Conservation (phyloP, 169 alveolate genomes). For the Plasmodium gallinaceum region DNA sequence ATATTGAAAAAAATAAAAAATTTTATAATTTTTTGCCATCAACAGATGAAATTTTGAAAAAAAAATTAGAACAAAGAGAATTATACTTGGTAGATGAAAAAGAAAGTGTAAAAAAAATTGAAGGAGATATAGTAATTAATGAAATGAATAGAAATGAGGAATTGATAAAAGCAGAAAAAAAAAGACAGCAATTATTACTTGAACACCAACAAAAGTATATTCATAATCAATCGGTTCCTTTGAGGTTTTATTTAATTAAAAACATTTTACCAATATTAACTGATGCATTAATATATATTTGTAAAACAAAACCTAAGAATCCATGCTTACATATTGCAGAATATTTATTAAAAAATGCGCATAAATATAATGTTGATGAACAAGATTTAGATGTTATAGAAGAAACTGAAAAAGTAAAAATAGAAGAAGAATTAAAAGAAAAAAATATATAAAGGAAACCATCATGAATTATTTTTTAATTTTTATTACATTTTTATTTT, state of each 20-base stretch:
- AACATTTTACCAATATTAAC: slow-evolving; percentile 62
- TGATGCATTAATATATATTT: slow-evolving; percentile 62
- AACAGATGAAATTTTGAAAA: slow-evolving; percentile 27
- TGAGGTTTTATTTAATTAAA: slow-evolving; percentile 56
- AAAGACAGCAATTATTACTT: slow-evolving; percentile 55
- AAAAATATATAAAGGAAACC: background rate
- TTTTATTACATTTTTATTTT: too few species aligned
- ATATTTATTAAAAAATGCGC: slow-evolving; percentile 61
- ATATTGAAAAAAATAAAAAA: slow-evolving; percentile 45
- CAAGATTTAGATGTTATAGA: background rate
- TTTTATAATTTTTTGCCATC: slow-evolving; percentile 63
- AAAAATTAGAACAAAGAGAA: slow-evolving; percentile 18
- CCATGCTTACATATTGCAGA: slow-evolving; percentile 71
- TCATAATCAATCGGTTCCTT: slow-evolving; percentile 57
- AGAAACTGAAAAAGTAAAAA: background rate
- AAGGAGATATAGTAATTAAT: slow-evolving; percentile 10
- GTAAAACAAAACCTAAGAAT: slow-evolving; percentile 58
- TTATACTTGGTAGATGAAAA: slow-evolving; percentile 12
- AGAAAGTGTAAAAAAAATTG: slow-evolving; percentile 14
- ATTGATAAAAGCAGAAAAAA: slow-evolving; percentile 59
- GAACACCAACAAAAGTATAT: slow-evolving; percentile 58
- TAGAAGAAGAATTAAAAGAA: background rate
- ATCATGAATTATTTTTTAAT: too few species aligned
- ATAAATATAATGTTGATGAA: slow-evolving; percentile 58
- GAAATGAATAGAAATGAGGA: slow-evolving; percentile 52